Base-by-base conservation (phyloP, 352 stramenopile species). In the Detonula confervacea region DNA sequence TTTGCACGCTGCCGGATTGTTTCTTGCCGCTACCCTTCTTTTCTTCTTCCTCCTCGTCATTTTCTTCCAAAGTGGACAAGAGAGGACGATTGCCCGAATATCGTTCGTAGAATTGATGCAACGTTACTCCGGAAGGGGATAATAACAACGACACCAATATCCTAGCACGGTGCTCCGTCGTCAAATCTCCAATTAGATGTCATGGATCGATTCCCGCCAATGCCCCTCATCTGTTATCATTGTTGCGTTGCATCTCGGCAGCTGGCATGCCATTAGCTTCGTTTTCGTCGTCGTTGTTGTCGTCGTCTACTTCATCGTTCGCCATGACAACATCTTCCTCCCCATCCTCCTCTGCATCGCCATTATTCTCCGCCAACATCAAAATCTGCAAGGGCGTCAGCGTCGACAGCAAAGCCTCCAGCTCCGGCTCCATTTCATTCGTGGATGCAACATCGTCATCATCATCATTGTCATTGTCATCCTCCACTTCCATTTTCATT, bases 11-110 rank as follows among this genome's bases (percentile, higher is more conserved):
- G 57, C 11, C 35, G 44, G 24, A 42, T 12, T 64, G 44, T 16
- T 22, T 47, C n/a, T 55, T 51, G 9, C 55, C 20, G 1, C 35
- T 54, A 0, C 44, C 54, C 7, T 52, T 12, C n/a, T 70, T 39
- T 8, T 75, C 68, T 0, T 59, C 42, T 4, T 83, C 52, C 11
- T 75, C 49, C n/a, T 74, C 70, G 5, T 54, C 47, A 4, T 33
- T 49, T 69, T 67, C 7, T 56, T 79, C 52, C 11, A 69, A 51
- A 49, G 44, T 66, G 35, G 61, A 72, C 6, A 90, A 87, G 29
- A 98, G 83, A 35, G 96, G 95, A 29, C 95, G 92, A 64, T 97
- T 95, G 75, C 98, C 96, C 94, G 93, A 98, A 83, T 98, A 97
- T 22, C 94, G 93, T 1, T 88, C 73, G 80, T 98, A 98, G 66